Evolutionary conservation across 495 filamentous ascomycete genomes (phyloP).

Genomic region (Aspergillus carlsbadensis): DNA sequence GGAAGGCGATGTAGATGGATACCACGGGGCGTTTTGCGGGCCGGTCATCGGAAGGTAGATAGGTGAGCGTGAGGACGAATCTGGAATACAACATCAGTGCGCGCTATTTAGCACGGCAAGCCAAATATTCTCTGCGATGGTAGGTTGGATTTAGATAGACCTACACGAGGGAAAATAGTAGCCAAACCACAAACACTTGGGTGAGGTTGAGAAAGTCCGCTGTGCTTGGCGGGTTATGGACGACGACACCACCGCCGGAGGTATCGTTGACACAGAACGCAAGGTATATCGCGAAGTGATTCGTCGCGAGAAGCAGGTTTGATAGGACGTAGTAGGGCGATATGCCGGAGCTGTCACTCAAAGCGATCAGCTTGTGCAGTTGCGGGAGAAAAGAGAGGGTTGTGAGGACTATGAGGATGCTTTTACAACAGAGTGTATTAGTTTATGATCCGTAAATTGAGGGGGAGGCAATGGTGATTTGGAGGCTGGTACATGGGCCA

Average conservation of each 20-base stretch:
- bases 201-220: conserved; percentile 4
- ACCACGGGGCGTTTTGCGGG: not conserved
- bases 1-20: conserved; percentile 1
- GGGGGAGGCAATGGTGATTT: not conserved
- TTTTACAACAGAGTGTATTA: not conserved
- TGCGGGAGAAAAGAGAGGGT: conserved; percentile 3
- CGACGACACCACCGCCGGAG: not conserved
- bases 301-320: conserved; percentile 3
- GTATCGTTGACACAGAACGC: not conserved
- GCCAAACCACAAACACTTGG: not conserved
- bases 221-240: not conserved
- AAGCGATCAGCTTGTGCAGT: not conserved
- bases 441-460: not conserved
- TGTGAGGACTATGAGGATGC: not conserved
- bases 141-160: not conserved
- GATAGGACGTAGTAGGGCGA: not conserved
- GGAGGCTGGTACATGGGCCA: not conserved
- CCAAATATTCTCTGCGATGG: not conserved
- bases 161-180: not conserved
- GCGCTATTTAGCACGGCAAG: not conserved
- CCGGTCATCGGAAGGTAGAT: not conserved
- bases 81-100: not conserved
- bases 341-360: not conserved
- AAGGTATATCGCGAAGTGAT: conserved; percentile 4
- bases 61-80: not conserved